Evolutionary conservation across 2,329 filamentous ascomycete genomes (phyloP).

Genomic region (Coniochaeta sp.): DNA sequence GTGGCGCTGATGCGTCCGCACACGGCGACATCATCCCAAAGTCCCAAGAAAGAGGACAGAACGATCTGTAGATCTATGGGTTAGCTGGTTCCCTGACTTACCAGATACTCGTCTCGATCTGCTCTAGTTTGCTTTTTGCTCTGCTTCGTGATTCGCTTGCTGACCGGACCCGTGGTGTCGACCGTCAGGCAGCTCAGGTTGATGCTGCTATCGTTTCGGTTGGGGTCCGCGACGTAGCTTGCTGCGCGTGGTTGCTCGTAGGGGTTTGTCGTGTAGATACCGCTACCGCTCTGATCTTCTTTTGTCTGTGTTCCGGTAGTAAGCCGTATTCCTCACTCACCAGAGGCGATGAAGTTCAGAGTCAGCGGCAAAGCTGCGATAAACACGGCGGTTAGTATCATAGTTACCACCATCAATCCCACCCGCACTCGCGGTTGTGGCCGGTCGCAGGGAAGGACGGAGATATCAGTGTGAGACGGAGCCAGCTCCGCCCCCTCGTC

Average conservation of each 20-base stretch:
- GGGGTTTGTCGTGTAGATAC: conserved; percentile 15
- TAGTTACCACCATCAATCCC: background rate
- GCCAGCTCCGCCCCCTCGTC: conserved; percentile 9
- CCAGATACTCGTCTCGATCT: conserved; percentile 1
- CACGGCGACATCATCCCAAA: background rate
- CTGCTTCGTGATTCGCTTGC: background rate
- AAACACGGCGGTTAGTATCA: conserved; percentile 22
- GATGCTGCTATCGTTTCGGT: no score
- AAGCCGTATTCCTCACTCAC: conserved; percentile 57
- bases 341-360: conserved; percentile 85
- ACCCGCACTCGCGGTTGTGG: background rate
- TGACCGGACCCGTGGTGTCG: background rate
- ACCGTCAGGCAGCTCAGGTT: no score
- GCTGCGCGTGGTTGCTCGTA: conserved; percentile 8
- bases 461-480: background rate
- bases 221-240: no score
- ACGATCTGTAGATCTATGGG: conserved; percentile 8
- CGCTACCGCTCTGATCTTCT: conserved; percentile 59
- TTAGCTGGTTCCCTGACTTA: conserved; percentile 3
- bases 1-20: conserved; percentile 11
- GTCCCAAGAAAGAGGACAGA: background rate
- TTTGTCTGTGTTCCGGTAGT: conserved; percentile 20
- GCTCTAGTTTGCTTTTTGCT: background rate
- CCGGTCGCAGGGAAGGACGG: background rate
- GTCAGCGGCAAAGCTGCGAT: conserved; percentile 66